Conservation (phyloP, 2,329 filamentous ascomycete species). For the Cryphonectria japonica region DNA sequence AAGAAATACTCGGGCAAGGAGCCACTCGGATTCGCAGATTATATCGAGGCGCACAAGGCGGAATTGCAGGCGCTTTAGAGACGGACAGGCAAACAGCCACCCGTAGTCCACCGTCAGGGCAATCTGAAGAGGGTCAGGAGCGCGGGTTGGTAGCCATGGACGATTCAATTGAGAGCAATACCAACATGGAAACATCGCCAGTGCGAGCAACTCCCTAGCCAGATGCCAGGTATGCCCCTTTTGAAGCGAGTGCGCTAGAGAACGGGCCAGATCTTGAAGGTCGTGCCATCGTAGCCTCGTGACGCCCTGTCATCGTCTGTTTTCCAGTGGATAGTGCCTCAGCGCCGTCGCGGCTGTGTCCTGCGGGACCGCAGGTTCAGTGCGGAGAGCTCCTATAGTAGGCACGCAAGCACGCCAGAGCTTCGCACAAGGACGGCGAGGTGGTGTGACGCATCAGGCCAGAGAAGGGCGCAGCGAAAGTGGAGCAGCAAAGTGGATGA, state of each 20-base stretch:
- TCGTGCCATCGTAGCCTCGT: conserved; percentile 4
- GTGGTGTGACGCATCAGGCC: conserved; percentile 27
- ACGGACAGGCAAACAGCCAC: background rate
- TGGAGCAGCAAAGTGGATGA: conserved; percentile 20
- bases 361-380: background rate
- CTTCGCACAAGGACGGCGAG: background rate
- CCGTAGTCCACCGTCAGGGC: background rate
- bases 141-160: background rate
- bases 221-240: background rate
- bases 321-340: background rate
- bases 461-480: conserved; percentile 25
- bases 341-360: background rate
- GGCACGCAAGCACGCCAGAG: background rate
- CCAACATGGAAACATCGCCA: background rate
- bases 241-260: background rate
- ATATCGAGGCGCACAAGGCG: conserved; percentile 22
- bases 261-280: background rate
- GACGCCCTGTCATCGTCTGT: conserved; percentile 3
- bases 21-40: conserved; percentile 23
- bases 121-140: background rate
- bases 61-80: conserved; percentile 22
- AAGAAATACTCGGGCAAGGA: conserved; percentile 25
- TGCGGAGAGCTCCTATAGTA: background rate
- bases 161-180: background rate
- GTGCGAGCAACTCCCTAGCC: too few relatives aligned